Evolutionary conservation across 768 basidiomycete genomes (phyloP).

Genomic region (Strobilomyces echinocephalus): DNA sequence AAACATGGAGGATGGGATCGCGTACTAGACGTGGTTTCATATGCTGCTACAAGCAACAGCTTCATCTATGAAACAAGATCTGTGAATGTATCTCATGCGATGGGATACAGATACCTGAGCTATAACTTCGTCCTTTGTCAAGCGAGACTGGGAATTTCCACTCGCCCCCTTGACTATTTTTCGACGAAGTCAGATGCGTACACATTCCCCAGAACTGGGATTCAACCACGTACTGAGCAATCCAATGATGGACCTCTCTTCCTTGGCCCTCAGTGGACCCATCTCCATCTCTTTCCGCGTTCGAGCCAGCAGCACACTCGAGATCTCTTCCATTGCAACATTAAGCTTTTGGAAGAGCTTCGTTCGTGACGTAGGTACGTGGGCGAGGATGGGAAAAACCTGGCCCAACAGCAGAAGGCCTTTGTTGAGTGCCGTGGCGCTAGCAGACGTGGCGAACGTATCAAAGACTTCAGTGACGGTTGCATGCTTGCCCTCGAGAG

Average conservation of each 20-base stretch:
- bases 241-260: slow-evolving; percentile 26
- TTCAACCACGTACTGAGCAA: slow-evolving; percentile 15
- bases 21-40: slow-evolving; percentile 20
- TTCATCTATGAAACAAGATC: slow-evolving; percentile 13
- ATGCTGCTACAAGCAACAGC: slow-evolving; percentile 15
- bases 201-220: slow-evolving; percentile 2
- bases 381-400: slow-evolving; percentile 33
- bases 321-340: slow-evolving; percentile 36
- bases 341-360: slow-evolving; percentile 31
- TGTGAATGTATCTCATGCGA: too few relatives aligned
- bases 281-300: slow-evolving; percentile 32
- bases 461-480: slow-evolving; percentile 40
- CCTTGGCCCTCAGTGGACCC: slow-evolving; percentile 15
- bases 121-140: slow-evolving; percentile 28
- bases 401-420: slow-evolving; percentile 35
- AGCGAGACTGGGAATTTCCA: slow-evolving; percentile 17
- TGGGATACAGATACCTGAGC: slow-evolving; percentile 10
- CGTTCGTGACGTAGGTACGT: slow-evolving; percentile 35
- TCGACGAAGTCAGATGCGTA: neutral
- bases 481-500: slow-evolving; percentile 45
- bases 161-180: slow-evolving; percentile 36
- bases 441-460: slow-evolving; percentile 24
- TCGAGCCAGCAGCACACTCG: slow-evolving; percentile 35
- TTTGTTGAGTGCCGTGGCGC: slow-evolving; percentile 22
- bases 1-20: neutral